Percentiles rank a stretch among this genome's conserved stretches.
These are phyloP conservation scores for Lepidium campestre DNA, from an alignment of 441 rosid species.

Conservation along the genomic window DNA sequence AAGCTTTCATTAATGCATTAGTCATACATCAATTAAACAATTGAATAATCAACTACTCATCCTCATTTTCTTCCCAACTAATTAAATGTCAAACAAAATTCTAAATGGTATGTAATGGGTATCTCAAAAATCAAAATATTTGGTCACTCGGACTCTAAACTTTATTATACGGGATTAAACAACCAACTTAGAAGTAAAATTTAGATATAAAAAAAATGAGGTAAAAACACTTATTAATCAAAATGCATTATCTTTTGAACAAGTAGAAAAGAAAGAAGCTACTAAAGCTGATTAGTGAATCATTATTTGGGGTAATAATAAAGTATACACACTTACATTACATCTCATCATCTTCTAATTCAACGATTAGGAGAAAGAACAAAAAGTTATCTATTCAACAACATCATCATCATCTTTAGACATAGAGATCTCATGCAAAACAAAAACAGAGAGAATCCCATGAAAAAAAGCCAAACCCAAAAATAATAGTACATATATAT, in stretches of 20 bases:
- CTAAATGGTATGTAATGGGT: no score
- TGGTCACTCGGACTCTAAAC: no score
- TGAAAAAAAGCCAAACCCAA: neutral
- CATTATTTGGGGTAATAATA: neutral
- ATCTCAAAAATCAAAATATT: no score
- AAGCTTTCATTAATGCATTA: neutral
- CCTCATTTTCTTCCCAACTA: neutral
- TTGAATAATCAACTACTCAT: neutral
- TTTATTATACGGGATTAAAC: no score
- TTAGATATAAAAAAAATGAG: no score
- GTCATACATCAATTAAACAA: neutral
- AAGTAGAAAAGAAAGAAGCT: no score
- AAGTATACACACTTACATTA: constrained; percentile 6
- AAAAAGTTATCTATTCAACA: neutral
- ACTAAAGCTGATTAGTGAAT: neutral
- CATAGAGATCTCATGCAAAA: constrained; percentile 11
- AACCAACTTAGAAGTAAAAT: no score
- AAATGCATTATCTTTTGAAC: no score
- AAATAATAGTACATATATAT: neutral
- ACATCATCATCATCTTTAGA: neutral
- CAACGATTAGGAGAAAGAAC: neutral
- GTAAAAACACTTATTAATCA: no score
- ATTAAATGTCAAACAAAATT: neutral
- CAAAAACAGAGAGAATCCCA: constrained; percentile 14
- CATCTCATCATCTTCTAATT: neutral